Conservation (phyloP, 352 stramenopile species). For the Phytophthora colocasiae region DNA sequence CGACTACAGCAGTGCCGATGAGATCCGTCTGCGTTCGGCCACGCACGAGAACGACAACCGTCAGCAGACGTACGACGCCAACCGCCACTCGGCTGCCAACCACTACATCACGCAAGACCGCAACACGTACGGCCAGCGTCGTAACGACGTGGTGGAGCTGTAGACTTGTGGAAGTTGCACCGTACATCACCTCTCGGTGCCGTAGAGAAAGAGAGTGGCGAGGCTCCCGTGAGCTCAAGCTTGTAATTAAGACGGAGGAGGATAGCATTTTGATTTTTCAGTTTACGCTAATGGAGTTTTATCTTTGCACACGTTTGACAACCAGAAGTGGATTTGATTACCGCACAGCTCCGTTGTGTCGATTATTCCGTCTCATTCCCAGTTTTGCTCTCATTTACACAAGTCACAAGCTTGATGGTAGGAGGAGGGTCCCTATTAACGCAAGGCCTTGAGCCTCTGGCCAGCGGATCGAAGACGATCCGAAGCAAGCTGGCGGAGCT, state of each 20-base stretch:
- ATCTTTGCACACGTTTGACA: not conserved
- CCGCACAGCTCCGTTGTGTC: not conserved
- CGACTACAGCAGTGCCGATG: slow-evolving; percentile 50
- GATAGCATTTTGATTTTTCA: slow-evolving; percentile 29
- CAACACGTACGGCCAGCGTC: slow-evolving; percentile 49
- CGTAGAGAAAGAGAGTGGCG: slow-evolving; percentile 22
- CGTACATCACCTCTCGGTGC: slow-evolving; percentile 10
- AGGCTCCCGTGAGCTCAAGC: slow-evolving; percentile 8
- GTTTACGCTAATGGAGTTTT: slow-evolving; percentile 23
- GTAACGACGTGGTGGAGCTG: slow-evolving; percentile 71
- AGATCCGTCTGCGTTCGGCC: slow-evolving; percentile 63
- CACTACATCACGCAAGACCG: slow-evolving; percentile 61
- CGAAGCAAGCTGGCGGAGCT: slow-evolving; percentile 44
- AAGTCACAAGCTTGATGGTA: slow-evolving; percentile 1
- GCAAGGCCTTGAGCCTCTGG: slow-evolving; percentile 49
- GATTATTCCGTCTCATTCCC: slow-evolving; percentile 19
- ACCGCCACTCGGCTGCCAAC: slow-evolving; percentile 47
- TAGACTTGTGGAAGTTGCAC: slow-evolving; percentile 29
- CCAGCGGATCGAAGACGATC: slow-evolving; percentile 35
- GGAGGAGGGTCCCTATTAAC: slow-evolving; percentile 51
- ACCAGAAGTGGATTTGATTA: slow-evolving; percentile 28
- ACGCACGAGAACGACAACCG: slow-evolving; percentile 55
- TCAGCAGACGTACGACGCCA: slow-evolving; percentile 51
- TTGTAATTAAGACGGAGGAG: slow-evolving; percentile 37
- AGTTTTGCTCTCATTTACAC: slow-evolving; percentile 2